Base-by-base conservation (phyloP, 495 filamentous ascomycete genomes). In the Rhizodiscina lignyota region DNA sequence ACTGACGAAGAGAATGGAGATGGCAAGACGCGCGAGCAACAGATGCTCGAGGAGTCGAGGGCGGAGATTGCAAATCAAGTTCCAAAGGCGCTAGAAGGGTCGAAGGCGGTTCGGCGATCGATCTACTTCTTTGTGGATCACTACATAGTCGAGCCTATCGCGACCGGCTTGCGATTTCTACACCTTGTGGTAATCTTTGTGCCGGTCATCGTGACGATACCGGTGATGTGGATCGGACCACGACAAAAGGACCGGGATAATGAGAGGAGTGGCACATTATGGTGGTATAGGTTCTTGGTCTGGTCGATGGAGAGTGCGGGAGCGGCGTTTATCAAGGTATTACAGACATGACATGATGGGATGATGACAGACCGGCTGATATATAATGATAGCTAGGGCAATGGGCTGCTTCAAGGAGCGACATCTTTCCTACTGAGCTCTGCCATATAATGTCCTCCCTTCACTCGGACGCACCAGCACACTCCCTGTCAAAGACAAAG, bases 361-460 rank as follows among this genome's bases (percentile, higher is more conserved):
- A 10, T 8, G 11, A 18, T 27, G 8, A 16, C 16, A 6, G 6
- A 17, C 21, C 12, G 33, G 18, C 30, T 15, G 30, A 12, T 15
- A 20, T n/a, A 28, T 13, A 21, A n/a, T 12, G 32, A 38, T 44
- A 94, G 83, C 73, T 99, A 36, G 91, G 91, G 18, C 91, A 99
- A 80, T 99, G 91, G 89, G 91, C 91, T 17, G 91, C 91, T 8
- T 94, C 89, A 3, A 70, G 91, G 48, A 79, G 87, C 38, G 91
- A 99, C 52, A 92, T 99, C 50, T 99, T 99, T 54, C 86, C 91
- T n/a, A 77, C 66, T 8, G 74, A 93, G 52, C 70, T 99, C 66
- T 99, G 91, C 58, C 70, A 64, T 23, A 72, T 80, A 48, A 91
- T 99, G 89, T 93, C 87, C 0, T 80, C 83, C 35, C 72, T 99